Evolutionary conservation across 2,329 filamentous ascomycete genomes (phyloP), one percentile per base, ranked within the genome.

Genomic region (Alternaria longipes): DNA sequence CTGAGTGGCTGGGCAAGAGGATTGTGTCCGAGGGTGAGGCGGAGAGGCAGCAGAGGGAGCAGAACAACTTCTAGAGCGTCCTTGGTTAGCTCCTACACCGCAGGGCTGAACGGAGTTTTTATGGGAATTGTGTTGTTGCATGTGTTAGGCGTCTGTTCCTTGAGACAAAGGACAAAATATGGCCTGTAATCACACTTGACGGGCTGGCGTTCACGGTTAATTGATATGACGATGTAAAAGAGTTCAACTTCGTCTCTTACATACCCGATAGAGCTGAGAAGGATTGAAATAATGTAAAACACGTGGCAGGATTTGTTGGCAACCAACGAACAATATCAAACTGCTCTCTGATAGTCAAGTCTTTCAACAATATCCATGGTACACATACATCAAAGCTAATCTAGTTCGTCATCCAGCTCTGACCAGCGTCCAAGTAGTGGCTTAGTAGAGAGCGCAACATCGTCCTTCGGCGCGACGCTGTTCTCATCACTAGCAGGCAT

Each of bases 1-100:
- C 94, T 74, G 94, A 98, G 80, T 79, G 74, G 75, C 68, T 78
- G 22, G 74, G 74, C 58, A 78, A 78, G 72, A 65, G 72, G 54
- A 77, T 77, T 59, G 73, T 78, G 22, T 69, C 63, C 28, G 75
- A 77, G 62, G 76, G 76, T 26, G 75, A 78, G 64, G 69, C 69
- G 8, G 76, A 78, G 65, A 66, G 74, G 11, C 55, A 64, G 34
- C 71, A 71, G 53, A 58, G 76, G 8, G 76, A 78, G 54, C 70
- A 70, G 56, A 72, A 74, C 22, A 67, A 69, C 49, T 76, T 66
- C 51, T 76, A 67, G 34, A 44, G 8, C 0, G 12, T 42, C n/a
- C 12, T 24, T 22, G 18, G 51, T 30, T 12, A 32, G 12, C 34
- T 44, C 51, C 26, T 44, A 26, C n/a, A 3, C 40, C 12, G 20